phyloP scores from a whole-genome alignment of 164 flowering plant genomes.

The Vitis riparia region DNA sequence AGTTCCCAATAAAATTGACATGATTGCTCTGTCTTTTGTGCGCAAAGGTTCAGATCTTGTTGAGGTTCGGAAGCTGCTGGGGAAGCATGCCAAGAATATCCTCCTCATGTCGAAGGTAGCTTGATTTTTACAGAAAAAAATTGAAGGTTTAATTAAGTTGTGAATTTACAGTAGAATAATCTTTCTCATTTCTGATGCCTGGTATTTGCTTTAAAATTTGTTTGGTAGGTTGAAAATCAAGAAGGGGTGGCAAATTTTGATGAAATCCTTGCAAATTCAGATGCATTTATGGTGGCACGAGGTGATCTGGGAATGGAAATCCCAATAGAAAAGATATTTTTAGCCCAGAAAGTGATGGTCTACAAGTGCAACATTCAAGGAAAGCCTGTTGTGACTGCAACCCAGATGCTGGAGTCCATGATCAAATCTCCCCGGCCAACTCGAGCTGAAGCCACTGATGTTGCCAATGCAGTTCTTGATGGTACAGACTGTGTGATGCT shows the following conservation, averaged over 20 bases:
- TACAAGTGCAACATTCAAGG: constrained; percentile 94
- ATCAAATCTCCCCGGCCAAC: constrained; percentile 90
- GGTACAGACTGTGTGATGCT: constrained; percentile 97
- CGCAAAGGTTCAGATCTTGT: constrained; percentile 60
- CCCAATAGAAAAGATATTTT: constrained; percentile 79
- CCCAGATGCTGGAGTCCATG: constrained; percentile 87
- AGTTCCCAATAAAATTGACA: constrained; percentile 47
- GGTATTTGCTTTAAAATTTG: neutral
- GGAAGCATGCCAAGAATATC: constrained; percentile 57
- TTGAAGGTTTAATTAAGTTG: neutral
- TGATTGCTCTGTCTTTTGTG: constrained; percentile 53
- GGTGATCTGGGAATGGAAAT: constrained; percentile 95
- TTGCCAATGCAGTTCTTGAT: constrained; percentile 80
- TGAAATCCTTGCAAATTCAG: constrained; percentile 78
- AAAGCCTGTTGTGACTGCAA: constrained; percentile 88
- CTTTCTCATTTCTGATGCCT: neutral
- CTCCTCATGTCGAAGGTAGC: constrained; percentile 70
- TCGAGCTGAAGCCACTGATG: constrained; percentile 83
- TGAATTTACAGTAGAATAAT: neutral
- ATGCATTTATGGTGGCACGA: constrained; percentile 79
- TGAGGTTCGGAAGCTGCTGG: constrained; percentile 58
- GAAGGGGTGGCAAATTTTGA: constrained; percentile 94
- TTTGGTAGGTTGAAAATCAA: constrained; percentile 79
- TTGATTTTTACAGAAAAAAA: neutral
- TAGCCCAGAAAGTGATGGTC: constrained; percentile 88